Percentiles rank a stretch among this genome's conserved stretches.
phyloP scores from a whole-genome alignment of 2,329 filamentous ascomycete species.

The Aspergillus udagawae region DNA sequence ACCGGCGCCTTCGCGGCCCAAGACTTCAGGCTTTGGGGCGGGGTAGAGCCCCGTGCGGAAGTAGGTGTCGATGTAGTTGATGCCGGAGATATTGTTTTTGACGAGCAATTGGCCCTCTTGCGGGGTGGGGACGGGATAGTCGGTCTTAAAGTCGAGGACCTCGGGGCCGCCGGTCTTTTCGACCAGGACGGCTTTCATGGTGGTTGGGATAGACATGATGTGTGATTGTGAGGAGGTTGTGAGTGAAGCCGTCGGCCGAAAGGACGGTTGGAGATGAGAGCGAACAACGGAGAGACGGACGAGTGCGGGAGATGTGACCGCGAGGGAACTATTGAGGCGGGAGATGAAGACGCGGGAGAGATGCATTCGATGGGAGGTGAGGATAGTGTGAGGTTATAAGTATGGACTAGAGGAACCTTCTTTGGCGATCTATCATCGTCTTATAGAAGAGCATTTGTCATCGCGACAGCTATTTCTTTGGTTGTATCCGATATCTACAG shows the following conservation, averaged over 20 bases:
- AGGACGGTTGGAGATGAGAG: constrained; percentile 5
- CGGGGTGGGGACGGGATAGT: constrained; percentile 66
- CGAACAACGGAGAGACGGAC: constrained; percentile 11
- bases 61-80: constrained; percentile 92
- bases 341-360: constrained; percentile 1
- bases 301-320: background rate
- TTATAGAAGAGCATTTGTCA: background rate
- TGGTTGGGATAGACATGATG: constrained; percentile 52
- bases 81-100: constrained; percentile 72
- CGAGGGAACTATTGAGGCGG: background rate
- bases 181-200: constrained; percentile 70
- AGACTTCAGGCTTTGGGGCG: constrained; percentile 65
- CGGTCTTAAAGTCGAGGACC: constrained; percentile 66
- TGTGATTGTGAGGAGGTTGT: constrained; percentile 27
- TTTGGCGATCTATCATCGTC: background rate
- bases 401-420: background rate
- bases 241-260: background rate
- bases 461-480: background rate
- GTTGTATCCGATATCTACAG: background rate
- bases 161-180: constrained; percentile 69
- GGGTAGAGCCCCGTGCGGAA: constrained; percentile 83
- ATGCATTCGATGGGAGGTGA: constrained; percentile 1
- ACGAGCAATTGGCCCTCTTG: constrained; percentile 71
- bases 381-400: background rate
- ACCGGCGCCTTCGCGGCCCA: constrained; percentile 76